A percentile compares a stretch with the other conserved stretches of the same genome.
Conservation (phyloP, 305 asterid genomes). For the Fraxinus xanthoxyloides region DNA sequence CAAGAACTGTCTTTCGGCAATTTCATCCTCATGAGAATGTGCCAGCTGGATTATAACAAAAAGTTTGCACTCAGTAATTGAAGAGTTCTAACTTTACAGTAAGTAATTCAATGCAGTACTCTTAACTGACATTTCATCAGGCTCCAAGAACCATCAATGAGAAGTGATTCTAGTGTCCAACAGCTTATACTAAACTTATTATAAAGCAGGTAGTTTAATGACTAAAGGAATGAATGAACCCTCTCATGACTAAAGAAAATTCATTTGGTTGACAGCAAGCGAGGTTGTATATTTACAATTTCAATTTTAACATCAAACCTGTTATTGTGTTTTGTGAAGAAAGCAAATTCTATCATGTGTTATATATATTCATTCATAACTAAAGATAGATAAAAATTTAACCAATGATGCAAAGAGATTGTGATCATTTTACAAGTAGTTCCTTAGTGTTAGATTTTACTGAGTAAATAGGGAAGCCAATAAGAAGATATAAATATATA, state of each 20-base stretch:
- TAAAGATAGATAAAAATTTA: neutral
- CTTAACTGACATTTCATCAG: neutral
- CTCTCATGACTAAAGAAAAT: neutral
- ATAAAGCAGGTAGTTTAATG: neutral
- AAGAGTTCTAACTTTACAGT: neutral
- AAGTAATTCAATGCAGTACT: neutral
- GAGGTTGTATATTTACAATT: neutral
- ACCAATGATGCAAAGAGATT: neutral
- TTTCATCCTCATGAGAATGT: conserved; percentile 84
- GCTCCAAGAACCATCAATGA: neutral
- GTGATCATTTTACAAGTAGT: neutral
- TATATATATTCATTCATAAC: neutral
- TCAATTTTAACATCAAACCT: neutral
- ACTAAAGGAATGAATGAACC: neutral
- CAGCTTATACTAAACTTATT: neutral
- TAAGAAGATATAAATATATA: neutral
- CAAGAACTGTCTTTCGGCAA: conserved; percentile 54
- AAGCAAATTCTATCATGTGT: neutral
- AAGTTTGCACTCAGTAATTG: conserved; percentile 5
- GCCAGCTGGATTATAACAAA: conserved; percentile 59
- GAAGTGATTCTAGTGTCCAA: neutral
- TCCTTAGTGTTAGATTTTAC: neutral
- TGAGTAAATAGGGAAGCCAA: neutral
- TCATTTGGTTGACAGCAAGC: neutral
- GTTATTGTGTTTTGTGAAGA: neutral